Base-by-base conservation (phyloP, 2,329 filamentous ascomycete genomes). In the Cladophialophora exuberans region DNA sequence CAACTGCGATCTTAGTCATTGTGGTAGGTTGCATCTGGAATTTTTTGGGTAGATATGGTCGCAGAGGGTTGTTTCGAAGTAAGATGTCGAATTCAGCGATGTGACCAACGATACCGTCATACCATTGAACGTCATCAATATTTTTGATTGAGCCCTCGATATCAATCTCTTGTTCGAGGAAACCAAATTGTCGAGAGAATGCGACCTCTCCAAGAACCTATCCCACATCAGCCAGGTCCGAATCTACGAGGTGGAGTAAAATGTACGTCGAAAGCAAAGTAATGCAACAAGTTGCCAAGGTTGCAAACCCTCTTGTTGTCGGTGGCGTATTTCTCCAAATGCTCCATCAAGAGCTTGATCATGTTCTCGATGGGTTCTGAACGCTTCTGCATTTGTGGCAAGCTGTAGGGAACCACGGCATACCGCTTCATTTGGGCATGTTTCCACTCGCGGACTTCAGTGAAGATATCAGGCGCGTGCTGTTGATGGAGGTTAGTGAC, bases 381-480 rank as follows among this genome's bases (percentile, higher is more conserved):
- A 5, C 64, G 52, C 10, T 65, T 61, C 1, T 68, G 59, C 11
- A 69, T 62, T 1, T 61, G 56, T 4, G 56, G 59, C 49, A 69
- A 50, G 33, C 60, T 65, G 49, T 64, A 69, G 1, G 64, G 60
- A 13, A 59, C 63, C 3, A 64, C 65, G 2, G 66, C 60, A 59
- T 54, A 47, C 79, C 77, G 63, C 81, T 82, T 82, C 72, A 81
- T 81, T 56, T 73, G 72, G 0, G 79, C 78, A 64, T 83, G 80
- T 17, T 79, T 75, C n/a, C 75, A 72, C 67, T 82, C 79, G 50
- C 78, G 71, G 13, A 72, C 75, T 66, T 82, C 79, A 30, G 80
- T 82, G 67, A 83, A 83, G 64, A 82, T 81, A 57, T 82, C 79
- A 4, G 79, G 79, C 67, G 81, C 80, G 66, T 81, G 77, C 0